These are phyloP conservation scores for Solanum chiquidenum DNA, from an alignment of 257 asterid species.

Conservation along the genomic window DNA sequence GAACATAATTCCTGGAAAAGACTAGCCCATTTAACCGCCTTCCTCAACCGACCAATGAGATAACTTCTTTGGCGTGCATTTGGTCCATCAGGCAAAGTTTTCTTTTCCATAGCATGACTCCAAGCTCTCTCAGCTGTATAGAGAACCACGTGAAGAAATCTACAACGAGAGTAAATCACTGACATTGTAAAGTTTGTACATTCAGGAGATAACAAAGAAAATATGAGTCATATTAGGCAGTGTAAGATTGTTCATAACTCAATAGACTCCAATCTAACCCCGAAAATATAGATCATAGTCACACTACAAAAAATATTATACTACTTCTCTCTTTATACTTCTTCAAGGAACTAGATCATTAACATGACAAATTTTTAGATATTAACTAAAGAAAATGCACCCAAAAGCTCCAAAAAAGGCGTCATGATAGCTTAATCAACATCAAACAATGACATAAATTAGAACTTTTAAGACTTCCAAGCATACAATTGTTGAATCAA, in stretches of 20 bases:
- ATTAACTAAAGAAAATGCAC: background rate
- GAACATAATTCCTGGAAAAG: conserved; percentile 74
- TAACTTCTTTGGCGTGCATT: conserved; percentile 87
- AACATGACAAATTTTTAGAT: background rate
- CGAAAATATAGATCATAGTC: background rate
- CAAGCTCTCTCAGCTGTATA: conserved; percentile 96
- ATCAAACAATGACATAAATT: background rate
- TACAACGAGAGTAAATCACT: conserved; percentile 11
- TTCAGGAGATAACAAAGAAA: background rate
- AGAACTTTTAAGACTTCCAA: background rate
- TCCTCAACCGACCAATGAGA: conserved; percentile 90
- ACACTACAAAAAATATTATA: background rate
- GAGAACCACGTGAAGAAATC: conserved; percentile 88
- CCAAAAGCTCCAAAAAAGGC: background rate
- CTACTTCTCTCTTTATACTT: background rate
- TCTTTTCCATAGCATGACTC: conserved; percentile 99
- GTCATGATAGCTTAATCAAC: background rate
- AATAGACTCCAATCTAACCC: background rate
- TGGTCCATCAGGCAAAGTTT: conserved; percentile 89
- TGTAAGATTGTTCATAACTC: background rate
- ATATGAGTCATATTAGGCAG: background rate
- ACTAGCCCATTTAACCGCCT: conserved; percentile 92
- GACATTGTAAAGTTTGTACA: background rate
- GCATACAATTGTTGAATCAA: background rate
- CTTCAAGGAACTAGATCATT: background rate